Conservation (phyloP, 768 basidiomycete species). For the Amanita rimosa region DNA sequence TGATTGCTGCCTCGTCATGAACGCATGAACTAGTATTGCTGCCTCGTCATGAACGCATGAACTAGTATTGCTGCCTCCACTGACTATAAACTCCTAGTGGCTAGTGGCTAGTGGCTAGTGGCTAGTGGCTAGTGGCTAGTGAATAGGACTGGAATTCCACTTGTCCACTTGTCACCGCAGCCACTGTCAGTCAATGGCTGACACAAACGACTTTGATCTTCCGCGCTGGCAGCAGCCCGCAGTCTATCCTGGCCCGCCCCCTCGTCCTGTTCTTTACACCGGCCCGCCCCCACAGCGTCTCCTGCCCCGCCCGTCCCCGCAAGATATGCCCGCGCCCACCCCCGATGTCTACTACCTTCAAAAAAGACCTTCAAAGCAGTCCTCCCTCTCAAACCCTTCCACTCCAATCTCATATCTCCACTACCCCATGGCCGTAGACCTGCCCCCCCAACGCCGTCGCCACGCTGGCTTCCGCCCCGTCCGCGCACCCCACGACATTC, state of each 20-base stretch:
- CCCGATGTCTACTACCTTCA: conserved; percentile 55
- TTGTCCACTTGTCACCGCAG: too few species aligned
- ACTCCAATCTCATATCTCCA: conserved; percentile 64
- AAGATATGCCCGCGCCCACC: conserved; percentile 32
- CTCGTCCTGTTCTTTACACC: conserved; percentile 36
- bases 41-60: too few species aligned
- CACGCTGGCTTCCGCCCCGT: conserved; percentile 73
- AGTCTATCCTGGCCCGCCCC: conserved; percentile 45
- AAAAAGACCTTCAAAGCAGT: conserved; percentile 43
- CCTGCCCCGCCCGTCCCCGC: conserved; percentile 46
- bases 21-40: too few species aligned
- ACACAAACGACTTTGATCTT: conserved; percentile 78
- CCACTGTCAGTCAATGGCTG: too few species aligned
- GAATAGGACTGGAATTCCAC: too few species aligned
- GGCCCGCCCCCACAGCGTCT: conserved; percentile 54
- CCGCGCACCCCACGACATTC: conserved; percentile 64
- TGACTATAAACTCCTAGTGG: too few species aligned
- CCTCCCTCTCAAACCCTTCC: conserved; percentile 56
- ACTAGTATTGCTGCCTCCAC: too few species aligned
- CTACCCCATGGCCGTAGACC: conserved; percentile 65
- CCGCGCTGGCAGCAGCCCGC: conserved; percentile 54
- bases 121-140: too few species aligned
- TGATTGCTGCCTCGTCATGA: too few species aligned
- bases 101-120: too few species aligned
- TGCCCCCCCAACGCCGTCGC: conserved; percentile 48